These are phyloP conservation scores for Bathelium albidoporum DNA, from an alignment of 495 filamentous ascomycete species.

Conservation along the genomic window DNA sequence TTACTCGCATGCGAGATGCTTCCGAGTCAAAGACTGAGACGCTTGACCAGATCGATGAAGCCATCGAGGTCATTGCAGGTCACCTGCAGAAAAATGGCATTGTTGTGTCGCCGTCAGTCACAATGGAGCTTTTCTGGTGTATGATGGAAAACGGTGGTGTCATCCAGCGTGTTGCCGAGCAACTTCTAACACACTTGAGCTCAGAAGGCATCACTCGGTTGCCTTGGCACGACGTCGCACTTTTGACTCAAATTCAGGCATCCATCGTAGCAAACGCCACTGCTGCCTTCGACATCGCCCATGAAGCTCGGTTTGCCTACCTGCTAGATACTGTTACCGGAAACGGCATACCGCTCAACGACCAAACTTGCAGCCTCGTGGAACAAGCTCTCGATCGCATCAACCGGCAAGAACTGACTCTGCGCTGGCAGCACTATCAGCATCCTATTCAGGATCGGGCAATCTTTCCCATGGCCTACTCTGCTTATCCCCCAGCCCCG, in stretches of 20 bases:
- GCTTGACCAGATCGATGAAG: constrained; percentile 77
- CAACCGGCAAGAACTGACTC: constrained; percentile 47
- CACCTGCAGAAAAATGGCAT: constrained; percentile 41
- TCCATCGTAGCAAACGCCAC: constrained; percentile 45
- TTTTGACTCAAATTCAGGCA: constrained; percentile 55
- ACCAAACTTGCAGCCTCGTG: constrained; percentile 42
- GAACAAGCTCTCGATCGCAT: constrained; percentile 48
- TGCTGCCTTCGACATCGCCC: constrained; percentile 40
- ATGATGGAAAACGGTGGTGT: constrained; percentile 66
- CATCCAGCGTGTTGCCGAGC: constrained; percentile 50
- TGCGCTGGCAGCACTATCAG: constrained; percentile 48
- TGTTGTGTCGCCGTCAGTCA: constrained; percentile 42
- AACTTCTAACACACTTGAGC: constrained; percentile 50
- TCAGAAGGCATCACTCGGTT: constrained; percentile 49
- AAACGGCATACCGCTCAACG: constrained; percentile 39
- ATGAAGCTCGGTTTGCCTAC: constrained; percentile 51
- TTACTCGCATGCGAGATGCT: constrained; percentile 59
- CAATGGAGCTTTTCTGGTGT: constrained; percentile 53
- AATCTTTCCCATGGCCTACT: constrained; percentile 23
- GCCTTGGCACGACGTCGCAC: constrained; percentile 44
- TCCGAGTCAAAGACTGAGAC: constrained; percentile 36
- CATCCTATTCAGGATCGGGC: constrained; percentile 29
- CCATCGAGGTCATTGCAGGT: constrained; percentile 61
- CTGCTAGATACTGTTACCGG: constrained; percentile 46
- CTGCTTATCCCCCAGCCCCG: constrained; percentile 33